Conservation (phyloP, 2,329 filamentous ascomycete species). For the Aspergillus sp. region DNA sequence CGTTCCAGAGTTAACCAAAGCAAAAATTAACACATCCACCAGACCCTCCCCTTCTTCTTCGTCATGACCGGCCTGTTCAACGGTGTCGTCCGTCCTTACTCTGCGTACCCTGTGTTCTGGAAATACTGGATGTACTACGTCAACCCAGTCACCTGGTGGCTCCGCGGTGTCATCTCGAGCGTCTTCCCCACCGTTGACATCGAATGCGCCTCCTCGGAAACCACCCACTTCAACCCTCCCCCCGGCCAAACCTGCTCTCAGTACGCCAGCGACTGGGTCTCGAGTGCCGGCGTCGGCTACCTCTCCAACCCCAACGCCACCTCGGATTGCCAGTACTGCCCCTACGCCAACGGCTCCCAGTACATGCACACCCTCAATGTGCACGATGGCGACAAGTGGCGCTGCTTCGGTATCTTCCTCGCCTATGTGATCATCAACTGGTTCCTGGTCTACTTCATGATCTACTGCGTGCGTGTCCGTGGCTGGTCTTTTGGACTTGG, state of each 20-base stretch:
- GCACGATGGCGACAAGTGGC: conserved; percentile 65
- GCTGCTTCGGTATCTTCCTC: conserved; percentile 71
- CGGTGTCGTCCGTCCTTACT: conserved; percentile 72
- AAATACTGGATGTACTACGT: conserved; percentile 70
- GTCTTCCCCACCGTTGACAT: conserved; percentile 58
- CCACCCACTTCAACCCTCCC: conserved; percentile 67
- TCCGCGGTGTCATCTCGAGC: conserved; percentile 68
- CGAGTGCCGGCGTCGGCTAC: conserved; percentile 56
- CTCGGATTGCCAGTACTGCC: conserved; percentile 68
- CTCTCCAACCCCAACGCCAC: conserved; percentile 64
- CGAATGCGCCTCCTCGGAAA: conserved; percentile 58
- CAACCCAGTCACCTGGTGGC: conserved; percentile 71
- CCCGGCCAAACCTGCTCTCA: conserved; percentile 63
- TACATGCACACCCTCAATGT: conserved; percentile 65
- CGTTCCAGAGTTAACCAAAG: background rate
- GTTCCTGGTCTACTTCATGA: conserved; percentile 73
- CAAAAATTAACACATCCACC: background rate
- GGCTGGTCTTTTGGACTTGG: conserved; percentile 72
- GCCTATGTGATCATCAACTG: conserved; percentile 72
- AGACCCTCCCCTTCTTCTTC: conserved; percentile 76
- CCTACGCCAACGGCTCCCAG: conserved; percentile 64
- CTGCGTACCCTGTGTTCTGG: conserved; percentile 68
- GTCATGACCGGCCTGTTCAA: conserved; percentile 77
- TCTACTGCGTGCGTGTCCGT: conserved; percentile 70
- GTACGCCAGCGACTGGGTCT: conserved; percentile 65